These are phyloP conservation scores for Plenodomus biglobosus DNA, from an alignment of 2,329 filamentous ascomycete genomes.

Conservation along the genomic window DNA sequence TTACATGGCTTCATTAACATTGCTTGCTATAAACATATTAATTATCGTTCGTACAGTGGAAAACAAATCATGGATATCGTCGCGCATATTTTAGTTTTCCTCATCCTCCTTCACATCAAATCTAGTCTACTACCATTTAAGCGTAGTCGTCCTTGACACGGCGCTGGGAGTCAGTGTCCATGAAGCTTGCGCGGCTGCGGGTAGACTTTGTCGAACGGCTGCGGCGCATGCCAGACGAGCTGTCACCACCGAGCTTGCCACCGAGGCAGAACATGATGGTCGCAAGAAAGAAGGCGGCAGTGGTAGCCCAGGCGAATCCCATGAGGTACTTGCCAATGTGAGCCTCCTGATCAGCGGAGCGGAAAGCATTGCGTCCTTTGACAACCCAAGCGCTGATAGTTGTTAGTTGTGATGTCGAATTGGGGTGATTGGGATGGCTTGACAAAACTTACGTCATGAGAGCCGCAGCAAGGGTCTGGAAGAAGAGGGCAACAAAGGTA, in stretches of 20 bases:
- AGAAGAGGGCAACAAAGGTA: constrained; percentile 64
- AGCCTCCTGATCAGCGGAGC: constrained; percentile 57
- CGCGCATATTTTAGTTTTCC: not conserved
- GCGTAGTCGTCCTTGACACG: constrained; percentile 17
- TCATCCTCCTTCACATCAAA: not conserved
- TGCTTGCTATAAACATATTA: not conserved
- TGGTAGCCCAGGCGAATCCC: constrained; percentile 75
- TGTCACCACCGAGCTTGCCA: constrained; percentile 54
- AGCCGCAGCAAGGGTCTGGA: constrained; percentile 65
- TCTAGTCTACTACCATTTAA: not conserved
- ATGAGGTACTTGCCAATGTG: constrained; percentile 68
- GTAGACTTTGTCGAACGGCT: constrained; percentile 53
- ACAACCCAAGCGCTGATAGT: constrained; percentile 64
- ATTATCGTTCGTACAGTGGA: constrained; percentile 7
- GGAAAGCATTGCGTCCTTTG: constrained; percentile 68
- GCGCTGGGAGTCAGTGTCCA: constrained; percentile 56
- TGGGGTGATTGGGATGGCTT: constrained; percentile 4
- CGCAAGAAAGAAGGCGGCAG: constrained; percentile 66
- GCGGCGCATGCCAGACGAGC: constrained; percentile 41
- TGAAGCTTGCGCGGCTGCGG: constrained; percentile 53
- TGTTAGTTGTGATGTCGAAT: constrained; percentile 7
- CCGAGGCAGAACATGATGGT: constrained; percentile 68
- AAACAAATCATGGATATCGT: constrained; percentile 28
- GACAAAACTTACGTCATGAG: constrained; percentile 70
- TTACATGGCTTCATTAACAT: not conserved